Evolutionary conservation across 1,284 basidiomycete species (phyloP), one percentile per base, ranked within the genome.

Genomic region (Chiua sp.): DNA sequence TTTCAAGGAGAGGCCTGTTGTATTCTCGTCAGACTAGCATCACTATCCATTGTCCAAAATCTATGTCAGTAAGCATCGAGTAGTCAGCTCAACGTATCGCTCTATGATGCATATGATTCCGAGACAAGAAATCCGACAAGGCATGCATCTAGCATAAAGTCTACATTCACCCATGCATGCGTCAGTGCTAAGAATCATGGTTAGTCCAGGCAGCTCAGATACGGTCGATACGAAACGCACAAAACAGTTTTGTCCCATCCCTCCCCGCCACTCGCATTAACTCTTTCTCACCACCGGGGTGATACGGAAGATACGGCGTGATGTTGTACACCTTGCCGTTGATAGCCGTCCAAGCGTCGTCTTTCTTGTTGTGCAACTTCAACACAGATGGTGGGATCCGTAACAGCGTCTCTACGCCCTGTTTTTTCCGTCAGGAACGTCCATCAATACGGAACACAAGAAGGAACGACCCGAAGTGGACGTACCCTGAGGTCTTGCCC

Each of bases 241-340:
- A 92, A 71, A 99, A 98, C 26, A 99, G 80, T 70, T 94, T 91
- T 1, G 94, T 95, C 16, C 96, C 96, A 72, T 99, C 98, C 59
- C 95, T 81, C 2, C 98, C 97, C 7, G 97, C 97, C 18, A 92
- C 92, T n/a, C 97, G 86, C 93, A 99, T 93, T 47, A 99, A 80
- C 72, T 98, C 94, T 66, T 90, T 89, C 76, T 91, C 93, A 10
- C 97, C 98, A 15, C 97, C 97, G 0, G 97, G 97, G 73, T 99
- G 98, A 70, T 91, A 99, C 1, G 88, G 81, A 8, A 98, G 76
- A 75, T 98, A 99, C 1, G 92, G 87, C 3, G 96, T 97, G 52
- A 99, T 92, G 74, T 99, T 98, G 80, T 99, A 99, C 26, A 99
- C 96, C 72, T 93, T 96, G 51, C 96, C 96, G 65, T 91, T 88